These are phyloP conservation scores for Metschnikowia amazonensis DNA, from an alignment of 805 yeast species.

Conservation along the genomic window DNA sequence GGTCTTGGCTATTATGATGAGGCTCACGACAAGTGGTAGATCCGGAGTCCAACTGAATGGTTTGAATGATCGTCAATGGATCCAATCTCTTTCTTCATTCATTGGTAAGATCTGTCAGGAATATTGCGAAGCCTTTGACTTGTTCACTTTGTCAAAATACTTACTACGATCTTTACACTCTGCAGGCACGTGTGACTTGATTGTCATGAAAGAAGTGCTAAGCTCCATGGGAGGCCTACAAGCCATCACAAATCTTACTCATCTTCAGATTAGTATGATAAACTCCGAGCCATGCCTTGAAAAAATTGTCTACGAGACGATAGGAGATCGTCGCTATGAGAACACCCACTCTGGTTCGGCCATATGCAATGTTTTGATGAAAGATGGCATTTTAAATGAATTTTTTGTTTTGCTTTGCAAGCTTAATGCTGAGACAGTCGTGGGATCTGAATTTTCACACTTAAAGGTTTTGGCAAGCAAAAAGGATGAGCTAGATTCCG, in stretches of 20 bases:
- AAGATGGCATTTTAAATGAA: conserved; percentile 51
- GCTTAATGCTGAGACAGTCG: conserved; percentile 38
- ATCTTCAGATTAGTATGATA: conserved; percentile 59
- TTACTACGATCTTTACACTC: conserved; percentile 59
- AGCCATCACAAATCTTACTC: conserved; percentile 61
- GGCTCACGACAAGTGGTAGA: conserved; percentile 65
- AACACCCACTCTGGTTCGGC: conserved; percentile 46
- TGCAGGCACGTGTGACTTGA: conserved; percentile 55
- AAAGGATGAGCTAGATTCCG: conserved; percentile 65
- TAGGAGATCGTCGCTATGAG: conserved; percentile 54
- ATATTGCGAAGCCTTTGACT: conserved; percentile 51
- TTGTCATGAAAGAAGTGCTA: conserved; percentile 65
- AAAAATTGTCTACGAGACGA: conserved; percentile 50
- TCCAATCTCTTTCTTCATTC: conserved; percentile 75
- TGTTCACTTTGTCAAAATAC: conserved; percentile 57
- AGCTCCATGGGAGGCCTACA: conserved; percentile 77
- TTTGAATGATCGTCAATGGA: conserved; percentile 76
- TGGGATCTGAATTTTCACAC: conserved; percentile 36
- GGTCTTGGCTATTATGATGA: conserved; percentile 65
- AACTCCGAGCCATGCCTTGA: conserved; percentile 62
- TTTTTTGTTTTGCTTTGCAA: conserved; percentile 61
- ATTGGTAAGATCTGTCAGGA: conserved; percentile 66
- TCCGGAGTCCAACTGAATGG: conserved; percentile 72
- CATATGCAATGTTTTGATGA: conserved; percentile 45
- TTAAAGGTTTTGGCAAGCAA: conserved; percentile 69